Conservation (phyloP, 192 early-diverging fungal species). For the Funneliformis mosseae region DNA sequence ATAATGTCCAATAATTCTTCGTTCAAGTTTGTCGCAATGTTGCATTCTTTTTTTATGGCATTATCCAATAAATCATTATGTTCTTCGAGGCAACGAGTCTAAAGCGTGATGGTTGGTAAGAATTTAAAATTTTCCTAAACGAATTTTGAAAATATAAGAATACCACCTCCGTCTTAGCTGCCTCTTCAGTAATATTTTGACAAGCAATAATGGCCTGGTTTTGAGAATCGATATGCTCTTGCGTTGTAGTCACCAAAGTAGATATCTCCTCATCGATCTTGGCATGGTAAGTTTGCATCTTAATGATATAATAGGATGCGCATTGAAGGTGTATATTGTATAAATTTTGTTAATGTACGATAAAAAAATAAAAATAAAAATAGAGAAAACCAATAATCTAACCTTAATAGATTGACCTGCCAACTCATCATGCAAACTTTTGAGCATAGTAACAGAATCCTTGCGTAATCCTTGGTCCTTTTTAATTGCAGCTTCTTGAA, state of each 20-base stretch:
- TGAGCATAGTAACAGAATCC: not conserved
- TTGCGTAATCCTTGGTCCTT: not conserved
- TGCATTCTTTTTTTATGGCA: not conserved
- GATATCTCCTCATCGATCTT: constrained; percentile 1
- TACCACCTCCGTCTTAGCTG: not conserved
- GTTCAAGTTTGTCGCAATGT: not conserved
- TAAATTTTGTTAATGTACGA: too few species aligned
- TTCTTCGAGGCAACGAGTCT: not conserved
- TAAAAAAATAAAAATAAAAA: not conserved
- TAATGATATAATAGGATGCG: not conserved
- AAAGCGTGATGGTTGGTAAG: not conserved
- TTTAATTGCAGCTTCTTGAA: not conserved
- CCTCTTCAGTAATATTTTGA: not conserved
- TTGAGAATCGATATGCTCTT: constrained; percentile 1
- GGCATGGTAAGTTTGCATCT: not conserved
- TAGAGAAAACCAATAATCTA: not conserved
- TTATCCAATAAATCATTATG: not conserved
- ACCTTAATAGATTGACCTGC: not conserved
- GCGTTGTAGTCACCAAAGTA: not conserved
- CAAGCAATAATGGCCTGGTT: not conserved
- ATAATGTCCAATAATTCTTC: not conserved
- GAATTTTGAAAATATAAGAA: not conserved
- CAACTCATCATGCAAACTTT: constrained; percentile 1
- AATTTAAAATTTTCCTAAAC: not conserved
- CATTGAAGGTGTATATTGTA: too few species aligned